A percentile compares a stretch with the other conserved stretches of the same genome.
Evolutionary conservation across 2,329 filamentous ascomycete genomes (phyloP).

Genomic region (Arthroderma uncinatum): DNA sequence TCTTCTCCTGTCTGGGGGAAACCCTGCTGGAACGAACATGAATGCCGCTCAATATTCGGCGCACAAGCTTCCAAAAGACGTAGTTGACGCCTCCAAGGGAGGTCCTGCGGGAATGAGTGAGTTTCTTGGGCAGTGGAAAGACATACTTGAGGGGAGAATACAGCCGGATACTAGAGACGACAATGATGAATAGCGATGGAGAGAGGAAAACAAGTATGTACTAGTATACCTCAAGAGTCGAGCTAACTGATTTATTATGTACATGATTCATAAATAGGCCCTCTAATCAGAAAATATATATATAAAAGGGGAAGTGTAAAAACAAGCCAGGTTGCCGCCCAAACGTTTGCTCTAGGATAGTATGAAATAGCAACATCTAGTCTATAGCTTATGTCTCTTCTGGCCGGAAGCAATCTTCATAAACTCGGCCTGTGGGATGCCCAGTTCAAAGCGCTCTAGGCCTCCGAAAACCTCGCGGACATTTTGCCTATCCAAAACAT

Average conservation of each 20-base stretch:
- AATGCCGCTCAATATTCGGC: conserved; percentile 80
- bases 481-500: conserved; percentile 63
- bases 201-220: not conserved
- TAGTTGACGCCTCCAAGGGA: conserved; percentile 58
- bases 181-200: not conserved
- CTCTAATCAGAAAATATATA: not conserved
- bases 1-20: conserved; percentile 67
- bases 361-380: not conserved
- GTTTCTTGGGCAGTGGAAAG: conserved; percentile 65
- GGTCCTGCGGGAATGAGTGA: conserved; percentile 70
- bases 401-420: conserved; percentile 69
- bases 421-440: conserved; percentile 82
- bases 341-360: not conserved
- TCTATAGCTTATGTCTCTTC: conserved; percentile 86
- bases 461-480: conserved; percentile 78
- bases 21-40: conserved; percentile 82
- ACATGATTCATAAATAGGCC: not conserved
- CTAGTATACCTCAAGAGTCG: not conserved
- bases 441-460: conserved; percentile 65
- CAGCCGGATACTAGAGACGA: conserved; percentile 23
- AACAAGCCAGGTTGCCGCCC: not conserved
- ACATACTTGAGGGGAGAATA: conserved; percentile 39
- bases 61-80: conserved; percentile 88
- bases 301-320: conserved; percentile 2
- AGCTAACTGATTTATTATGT: not conserved